Evolutionary conservation across 371 early-diverging fungal genomes (phyloP), one percentile per base, ranked within the genome.

Genomic region (Capniomyces stellatus): DNA sequence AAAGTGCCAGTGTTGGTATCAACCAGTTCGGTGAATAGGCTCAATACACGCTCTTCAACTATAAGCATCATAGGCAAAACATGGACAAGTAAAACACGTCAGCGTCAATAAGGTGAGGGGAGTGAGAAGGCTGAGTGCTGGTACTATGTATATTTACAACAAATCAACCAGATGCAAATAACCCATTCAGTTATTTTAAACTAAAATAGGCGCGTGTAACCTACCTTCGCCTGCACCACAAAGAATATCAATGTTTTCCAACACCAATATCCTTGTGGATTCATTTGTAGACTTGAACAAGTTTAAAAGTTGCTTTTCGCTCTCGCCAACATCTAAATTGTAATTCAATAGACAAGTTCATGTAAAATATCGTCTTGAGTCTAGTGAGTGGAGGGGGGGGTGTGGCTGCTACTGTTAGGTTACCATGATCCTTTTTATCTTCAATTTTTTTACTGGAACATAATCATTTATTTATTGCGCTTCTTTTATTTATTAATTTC

Each of bases 211-310:
- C 8, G 4, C 8, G 23, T 40, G 8, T 4, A 46, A 30, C 21
- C 8, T 40, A 51, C 46, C 46, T 43, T 41, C 29, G 30, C 49
- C 49, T 27, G 25, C 10, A 41, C 58, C 61, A 3, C 56, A 43
- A 18, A 69, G 49, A 19, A 70, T 69, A 29, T 69, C 69, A 2
- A 69, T 54, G 10, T 69, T 62, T 41, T 69, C 69, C 21, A 69
- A 35, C 3, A 69, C 44, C 12, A 69, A 50, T 6, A 69, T 55
- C 24, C 56, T 21, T 3, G 19, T 29, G 25, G 12, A 12, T 2
- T 24, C 35, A 13, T n/a, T 29, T 2, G 47, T 50, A 29, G 3
- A 23, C 2, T 56, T 25, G 58, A 69, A 69, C 29, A 52, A 29
- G 24, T 47, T 31, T 12, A 62, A 39, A 29, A 69, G 51, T 12